phyloP scores from a whole-genome alignment of 441 rosid species.

The Erodium chrysanthum region DNA sequence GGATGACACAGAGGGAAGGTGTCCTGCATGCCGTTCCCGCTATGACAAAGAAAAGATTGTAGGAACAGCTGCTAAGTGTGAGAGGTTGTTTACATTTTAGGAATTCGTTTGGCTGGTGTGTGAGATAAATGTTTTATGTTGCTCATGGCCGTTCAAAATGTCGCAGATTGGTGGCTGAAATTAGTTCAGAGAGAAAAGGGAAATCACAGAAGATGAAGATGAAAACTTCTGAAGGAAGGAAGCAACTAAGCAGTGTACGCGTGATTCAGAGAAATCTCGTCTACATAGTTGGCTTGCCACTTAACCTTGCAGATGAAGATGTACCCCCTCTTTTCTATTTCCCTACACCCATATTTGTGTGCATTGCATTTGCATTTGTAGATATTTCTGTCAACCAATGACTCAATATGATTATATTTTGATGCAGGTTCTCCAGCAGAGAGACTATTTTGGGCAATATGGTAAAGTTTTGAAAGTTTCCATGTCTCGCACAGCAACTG shows the following conservation, averaged over 20 bases:
- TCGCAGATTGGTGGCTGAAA: conserved; percentile 39
- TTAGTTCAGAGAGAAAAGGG: conserved; percentile 35
- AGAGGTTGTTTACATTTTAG: conserved; percentile 28
- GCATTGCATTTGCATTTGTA: background rate
- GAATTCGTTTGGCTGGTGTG: background rate
- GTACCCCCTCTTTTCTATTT: conserved; percentile 20
- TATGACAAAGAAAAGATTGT: conserved; percentile 62
- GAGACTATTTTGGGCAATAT: conserved; percentile 70
- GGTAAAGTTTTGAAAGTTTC: conserved; percentile 78
- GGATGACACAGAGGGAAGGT: conserved; percentile 44
- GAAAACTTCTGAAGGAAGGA: conserved; percentile 45
- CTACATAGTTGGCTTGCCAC: conserved; percentile 51
- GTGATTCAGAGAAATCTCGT: conserved; percentile 51
- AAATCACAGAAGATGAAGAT: conserved; percentile 43
- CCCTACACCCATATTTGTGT: background rate
- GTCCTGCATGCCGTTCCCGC: conserved; percentile 52
- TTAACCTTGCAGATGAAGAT: conserved; percentile 48
- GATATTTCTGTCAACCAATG: background rate
- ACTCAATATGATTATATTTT: background rate
- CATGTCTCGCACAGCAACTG: conserved; percentile 58
- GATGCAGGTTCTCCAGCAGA: conserved; percentile 40
- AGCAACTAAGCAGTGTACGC: conserved; percentile 37
- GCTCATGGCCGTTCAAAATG: background rate
- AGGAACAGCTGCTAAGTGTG: conserved; percentile 37
- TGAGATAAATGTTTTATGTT: conserved; percentile 10